A percentile compares a stretch with the other conserved stretches of the same genome.
These are phyloP conservation scores for Pouteria glomerata DNA, from an alignment of 148 eudicot species.

Conservation along the genomic window DNA sequence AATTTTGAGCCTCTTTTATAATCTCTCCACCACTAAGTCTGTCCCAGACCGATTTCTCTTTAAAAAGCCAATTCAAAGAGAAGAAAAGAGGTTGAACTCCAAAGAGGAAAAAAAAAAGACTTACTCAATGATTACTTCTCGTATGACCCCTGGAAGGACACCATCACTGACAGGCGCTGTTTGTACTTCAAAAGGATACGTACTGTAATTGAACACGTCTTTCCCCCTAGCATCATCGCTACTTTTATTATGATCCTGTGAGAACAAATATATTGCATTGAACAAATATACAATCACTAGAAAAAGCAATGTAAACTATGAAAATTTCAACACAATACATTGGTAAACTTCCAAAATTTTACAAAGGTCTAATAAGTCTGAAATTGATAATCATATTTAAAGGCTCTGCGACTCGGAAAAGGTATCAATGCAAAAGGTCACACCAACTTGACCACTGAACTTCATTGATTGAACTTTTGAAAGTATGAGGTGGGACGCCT, in stretches of 20 bases:
- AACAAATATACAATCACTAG: constrained; percentile 8
- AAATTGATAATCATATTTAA: too few species aligned
- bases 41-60: too few species aligned
- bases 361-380: not conserved
- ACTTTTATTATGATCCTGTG: constrained; percentile 41
- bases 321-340: not conserved
- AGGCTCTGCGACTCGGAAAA: not conserved
- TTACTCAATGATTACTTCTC: constrained; percentile 73
- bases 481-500: not conserved
- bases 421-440: not conserved
- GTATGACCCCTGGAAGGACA: constrained; percentile 87
- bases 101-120: constrained; percentile 15
- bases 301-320: not conserved
- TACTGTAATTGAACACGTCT: not conserved
- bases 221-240: constrained; percentile 16
- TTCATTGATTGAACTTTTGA: not conserved
- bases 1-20: too few species aligned
- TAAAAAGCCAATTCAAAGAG: not conserved
- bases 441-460: not conserved
- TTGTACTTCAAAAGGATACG: constrained; percentile 59
- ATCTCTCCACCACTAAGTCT: too few species aligned
- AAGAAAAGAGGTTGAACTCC: not conserved
- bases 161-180: constrained; percentile 79
- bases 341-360: too few species aligned
- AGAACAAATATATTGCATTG: constrained; percentile 4